Evolutionary conservation across 2,329 filamentous ascomycete genomes (phyloP), one percentile per base, ranked within the genome.

Genomic region (Fusarium torreyae): DNA sequence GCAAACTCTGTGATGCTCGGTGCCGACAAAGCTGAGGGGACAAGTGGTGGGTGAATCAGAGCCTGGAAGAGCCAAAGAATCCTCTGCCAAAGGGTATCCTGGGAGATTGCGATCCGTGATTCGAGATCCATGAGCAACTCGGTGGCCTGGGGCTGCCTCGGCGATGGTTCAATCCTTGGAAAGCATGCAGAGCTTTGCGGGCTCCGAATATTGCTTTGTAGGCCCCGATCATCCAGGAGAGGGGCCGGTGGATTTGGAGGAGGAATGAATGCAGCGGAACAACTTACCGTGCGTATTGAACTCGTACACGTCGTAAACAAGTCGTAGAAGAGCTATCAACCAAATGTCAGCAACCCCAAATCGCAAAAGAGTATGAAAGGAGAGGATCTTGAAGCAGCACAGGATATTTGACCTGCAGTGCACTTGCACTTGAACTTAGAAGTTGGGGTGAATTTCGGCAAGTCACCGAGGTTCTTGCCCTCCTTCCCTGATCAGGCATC

Each of bases 281-380:
- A 40, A 62, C 73, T 70, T 75, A 75, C 73, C 73, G 71, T 74
- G 70, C 63, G 67, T 74, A 61, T 58, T 74, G 49, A 71, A 63
- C 65, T 73, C 71, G 73, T 75, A 67, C 72, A 75, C 63, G 68
- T 75, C 73, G 73, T 75, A 56, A 75, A 70, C 63, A 72, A 66
- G 57, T 73, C 73, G 72, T 73, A 66, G 68, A 66, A 74, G 63
- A 70, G 69, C 73, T 75, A 52, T 43, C 24, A 22, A 40, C n/a
- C 22, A 59, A 11, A 38, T 18, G 36, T 74, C 49, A 74, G 72
- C 61, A 59, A 44, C 15, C 26, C 39, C 33, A 38, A 11, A 11
- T n/a, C n/a, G 28, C 22, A 31, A 39, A 56, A 13, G 15, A 44
- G 45, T 45, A 49, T 45, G 36, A 39, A 49, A 24, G 18, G 20